A percentile compares a stretch with the other conserved stretches of the same genome.
These are phyloP conservation scores for Aschersonia sp. DNA, from an alignment of 2,329 filamentous ascomycete genomes.

Conservation along the genomic window DNA sequence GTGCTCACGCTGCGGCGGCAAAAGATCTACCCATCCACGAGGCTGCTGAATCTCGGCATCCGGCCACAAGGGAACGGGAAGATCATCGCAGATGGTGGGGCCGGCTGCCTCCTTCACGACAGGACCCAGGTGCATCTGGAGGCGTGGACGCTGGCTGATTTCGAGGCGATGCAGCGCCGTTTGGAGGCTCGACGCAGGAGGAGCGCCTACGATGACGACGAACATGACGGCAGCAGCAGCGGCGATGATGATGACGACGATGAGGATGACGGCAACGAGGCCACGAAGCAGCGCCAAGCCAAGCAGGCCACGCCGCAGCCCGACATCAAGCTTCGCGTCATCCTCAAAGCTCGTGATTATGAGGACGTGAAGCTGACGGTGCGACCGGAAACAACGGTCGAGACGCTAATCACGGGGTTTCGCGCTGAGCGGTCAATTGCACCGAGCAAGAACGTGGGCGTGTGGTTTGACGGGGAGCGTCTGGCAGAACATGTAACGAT, in stretches of 20 bases:
- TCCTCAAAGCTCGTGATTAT: constrained; percentile 36
- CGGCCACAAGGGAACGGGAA: constrained; percentile 25
- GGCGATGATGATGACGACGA: constrained; percentile 23
- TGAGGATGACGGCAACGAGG: constrained; percentile 13
- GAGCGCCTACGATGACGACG: constrained; percentile 23
- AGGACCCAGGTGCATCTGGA: constrained; percentile 56
- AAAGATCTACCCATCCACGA: constrained; percentile 62
- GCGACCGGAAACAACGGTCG: constrained; percentile 40
- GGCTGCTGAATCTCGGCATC: constrained; percentile 54
- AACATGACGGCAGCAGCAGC: constrained; percentile 23
- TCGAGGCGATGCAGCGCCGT: constrained; percentile 30
- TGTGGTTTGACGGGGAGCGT: constrained; percentile 64
- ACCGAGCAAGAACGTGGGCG: constrained; percentile 35
- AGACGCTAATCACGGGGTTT: constrained; percentile 48
- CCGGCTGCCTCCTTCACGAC: constrained; percentile 32
- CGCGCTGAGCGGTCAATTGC: constrained; percentile 36
- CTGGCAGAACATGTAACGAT: constrained; percentile 47
- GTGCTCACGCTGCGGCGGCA: constrained; percentile 70
- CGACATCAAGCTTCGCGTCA: constrained; percentile 30
- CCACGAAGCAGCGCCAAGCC: constrained; percentile 8
- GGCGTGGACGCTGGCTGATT: constrained; percentile 57
- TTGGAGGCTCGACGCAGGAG: constrained; percentile 22
- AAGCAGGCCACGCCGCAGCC: constrained; percentile 8
- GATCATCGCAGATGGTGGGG: constrained; percentile 20
- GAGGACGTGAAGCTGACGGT: constrained; percentile 37